Evolutionary conservation across 2,329 filamentous ascomycete genomes (phyloP), one percentile per base, ranked within the genome.

Genomic region (Colletotrichum euphorbiae): DNA sequence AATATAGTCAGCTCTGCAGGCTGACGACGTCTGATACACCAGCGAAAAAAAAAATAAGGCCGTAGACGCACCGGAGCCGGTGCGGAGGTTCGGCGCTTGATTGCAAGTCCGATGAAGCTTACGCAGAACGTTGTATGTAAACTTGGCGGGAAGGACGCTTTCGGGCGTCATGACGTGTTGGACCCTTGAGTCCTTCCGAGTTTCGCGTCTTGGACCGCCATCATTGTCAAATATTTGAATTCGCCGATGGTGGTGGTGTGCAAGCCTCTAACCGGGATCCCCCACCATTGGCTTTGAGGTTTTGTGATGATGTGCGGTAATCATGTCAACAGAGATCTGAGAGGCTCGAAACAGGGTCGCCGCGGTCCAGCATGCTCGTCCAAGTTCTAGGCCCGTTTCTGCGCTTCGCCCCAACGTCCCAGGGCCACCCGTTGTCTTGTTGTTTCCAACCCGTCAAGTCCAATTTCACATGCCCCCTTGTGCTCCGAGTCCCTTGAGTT

Each of bases 21-120:
- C 31, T 42, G 42, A 46, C 51, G 28, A 42, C 50, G 28, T 24
- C n/a, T 12, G 28, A 11, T 33, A 17, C 3, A n/a, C 6, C 24
- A 5, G 4, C 4, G 4, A 28, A 4, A 4, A 12, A 19, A 9
- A n/a, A 21, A 17, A 17, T 55, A 33, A 12, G 48, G 24, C 57
- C 63, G 57, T 62, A 42, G 33, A 67, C 43, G 24, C 57, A 8
- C 63, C 63, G 57, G n/a, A 40, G 19, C 38, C 52, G 48, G 12
- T n/a, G 24, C 24, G 48, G 48, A 31, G 7, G 56, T 54, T 43
- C 24, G 6, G 24, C 24, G 24, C 4, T 28, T 28, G 24, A 5
- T 28, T 28, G 24, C 6, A 7, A 28, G 24, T 28, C 24, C 28
- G 28, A 8, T 28, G 2, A 33, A 61, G 63, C 50, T 43, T 15